Base-by-base conservation (phyloP, 805 yeast genomes). In the Saccharomycopsis lassenensis region DNA sequence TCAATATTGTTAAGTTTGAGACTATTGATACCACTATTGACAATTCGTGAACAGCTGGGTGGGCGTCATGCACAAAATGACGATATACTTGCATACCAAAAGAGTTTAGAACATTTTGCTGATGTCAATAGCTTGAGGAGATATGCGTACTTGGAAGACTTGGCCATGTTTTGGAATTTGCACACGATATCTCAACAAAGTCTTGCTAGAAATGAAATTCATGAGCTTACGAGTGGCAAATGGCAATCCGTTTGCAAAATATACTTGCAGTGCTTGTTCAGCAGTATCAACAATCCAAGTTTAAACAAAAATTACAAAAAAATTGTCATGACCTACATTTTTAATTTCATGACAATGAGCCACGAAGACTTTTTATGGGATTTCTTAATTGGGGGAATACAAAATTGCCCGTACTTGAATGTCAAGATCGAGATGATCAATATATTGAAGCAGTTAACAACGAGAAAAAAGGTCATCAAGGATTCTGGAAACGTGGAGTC, bases 391-490 rank as follows among this genome's bases (percentile, higher is more conserved):
- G 85, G 83, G 49, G 65, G 85, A 1, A 60, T 89, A 34, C 58
- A 62, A 20, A 62, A 69, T 35, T 80, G 89, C 49, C 87, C 91
- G 2, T 72, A 66, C 49, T 73, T 66, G 26, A 67, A 69, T 26
- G 69, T 72, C 16, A 74, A 74, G 46, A 63, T 77, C 17, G 74
- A 74, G 3, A 57, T 74, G 24, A 67, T 84, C 12, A 72, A 77
- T 3, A 73, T 84, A 17, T 65, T 85, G 49, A 84, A 79, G 52
- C 84, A 77, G 46, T 61, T 85, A 44, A 54, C 75, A 45, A 47
- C 67, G 4, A 65, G 69, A 43, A 48, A 49, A 5, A 47, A 48
- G 19, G 14, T 40, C 18, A 34, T 28, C 14, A 29, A 35, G 24
- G 12, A 12, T 4, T 8, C 19, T 11, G 17, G 7, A 33, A 36